These are phyloP conservation scores for Cyphellophora europaea DNA, from an alignment of 2,329 filamentous ascomycete genomes.

Conservation along the genomic window DNA sequence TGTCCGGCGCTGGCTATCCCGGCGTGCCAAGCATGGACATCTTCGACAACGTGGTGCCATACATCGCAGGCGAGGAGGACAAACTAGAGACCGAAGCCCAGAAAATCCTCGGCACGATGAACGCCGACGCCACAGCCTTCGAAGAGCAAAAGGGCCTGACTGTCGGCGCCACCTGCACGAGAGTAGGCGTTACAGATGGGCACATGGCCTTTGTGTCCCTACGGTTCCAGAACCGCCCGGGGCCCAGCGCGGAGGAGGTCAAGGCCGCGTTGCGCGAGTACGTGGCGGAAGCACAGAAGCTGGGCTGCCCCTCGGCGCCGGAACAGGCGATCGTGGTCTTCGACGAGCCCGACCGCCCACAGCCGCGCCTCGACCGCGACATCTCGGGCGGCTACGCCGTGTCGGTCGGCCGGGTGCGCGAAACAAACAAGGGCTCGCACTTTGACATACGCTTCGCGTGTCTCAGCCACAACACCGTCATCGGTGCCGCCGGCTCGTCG, in stretches of 20 bases:
- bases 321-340: slow-evolving; percentile 74
- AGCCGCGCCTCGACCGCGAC: slow-evolving; percentile 83
- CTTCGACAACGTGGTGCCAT: slow-evolving; percentile 91
- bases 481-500: slow-evolving; percentile 90
- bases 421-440: slow-evolving; percentile 70
- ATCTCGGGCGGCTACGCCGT: slow-evolving; percentile 80
- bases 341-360: slow-evolving; percentile 81
- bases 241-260: slow-evolving; percentile 66
- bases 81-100: slow-evolving; percentile 91
- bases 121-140: slow-evolving; percentile 63
- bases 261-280: slow-evolving; percentile 73
- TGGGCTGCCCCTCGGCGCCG: slow-evolving; percentile 84
- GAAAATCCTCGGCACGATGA: slow-evolving; percentile 80
- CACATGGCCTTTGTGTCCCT: slow-evolving; percentile 92
- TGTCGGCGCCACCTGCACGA: slow-evolving; percentile 82
- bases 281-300: slow-evolving; percentile 66
- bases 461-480: slow-evolving; percentile 83
- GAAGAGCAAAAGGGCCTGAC: slow-evolving; percentile 63
- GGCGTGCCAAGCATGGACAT: slow-evolving; percentile 86
- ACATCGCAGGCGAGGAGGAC: slow-evolving; percentile 87
- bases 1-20: slow-evolving; percentile 71
- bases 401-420: slow-evolving; percentile 75
- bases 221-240: slow-evolving; percentile 64
- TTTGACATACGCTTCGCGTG: slow-evolving; percentile 95
- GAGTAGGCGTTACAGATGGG: slow-evolving; percentile 89